Evolutionary conservation across 2,329 filamentous ascomycete genomes (phyloP).

Genomic region (Pseudogymnoascus sp.): DNA sequence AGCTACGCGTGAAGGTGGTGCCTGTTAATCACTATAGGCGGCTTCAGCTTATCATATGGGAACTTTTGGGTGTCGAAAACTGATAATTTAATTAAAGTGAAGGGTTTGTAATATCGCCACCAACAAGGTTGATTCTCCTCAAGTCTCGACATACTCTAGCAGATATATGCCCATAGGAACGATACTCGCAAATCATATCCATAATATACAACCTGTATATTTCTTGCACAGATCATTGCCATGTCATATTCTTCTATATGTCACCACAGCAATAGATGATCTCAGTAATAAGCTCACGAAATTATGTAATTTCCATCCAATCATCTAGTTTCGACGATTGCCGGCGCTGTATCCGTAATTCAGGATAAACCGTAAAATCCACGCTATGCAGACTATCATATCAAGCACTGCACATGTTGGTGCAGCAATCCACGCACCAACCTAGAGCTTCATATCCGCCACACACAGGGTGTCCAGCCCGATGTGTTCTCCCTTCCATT

Average conservation of each 20-base stretch:
- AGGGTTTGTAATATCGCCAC: no score
- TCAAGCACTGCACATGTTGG: neutral
- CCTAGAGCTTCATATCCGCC: neutral
- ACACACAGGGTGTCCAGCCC: neutral
- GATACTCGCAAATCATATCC: no score
- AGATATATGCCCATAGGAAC: no score
- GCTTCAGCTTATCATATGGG: neutral
- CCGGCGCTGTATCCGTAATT: neutral
- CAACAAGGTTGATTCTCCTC: no score
- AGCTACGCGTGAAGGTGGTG: neutral
- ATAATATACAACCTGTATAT: neutral
- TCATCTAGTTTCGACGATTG: neutral
- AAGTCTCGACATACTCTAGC: no score
- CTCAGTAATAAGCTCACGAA: neutral
- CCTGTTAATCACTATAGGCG: neutral
- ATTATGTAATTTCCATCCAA: neutral
- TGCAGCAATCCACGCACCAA: neutral
- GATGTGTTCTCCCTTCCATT: neutral
- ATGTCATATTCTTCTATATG: neutral
- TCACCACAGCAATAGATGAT: neutral
- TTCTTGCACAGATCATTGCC: neutral
- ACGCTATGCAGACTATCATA: neutral
- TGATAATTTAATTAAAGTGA: neutral
- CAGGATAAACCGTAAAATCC: neutral
- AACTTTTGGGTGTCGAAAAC: neutral